These are phyloP conservation scores for Kodamaea fungicola DNA, from an alignment of 1,139 yeast species.

Conservation along the genomic window DNA sequence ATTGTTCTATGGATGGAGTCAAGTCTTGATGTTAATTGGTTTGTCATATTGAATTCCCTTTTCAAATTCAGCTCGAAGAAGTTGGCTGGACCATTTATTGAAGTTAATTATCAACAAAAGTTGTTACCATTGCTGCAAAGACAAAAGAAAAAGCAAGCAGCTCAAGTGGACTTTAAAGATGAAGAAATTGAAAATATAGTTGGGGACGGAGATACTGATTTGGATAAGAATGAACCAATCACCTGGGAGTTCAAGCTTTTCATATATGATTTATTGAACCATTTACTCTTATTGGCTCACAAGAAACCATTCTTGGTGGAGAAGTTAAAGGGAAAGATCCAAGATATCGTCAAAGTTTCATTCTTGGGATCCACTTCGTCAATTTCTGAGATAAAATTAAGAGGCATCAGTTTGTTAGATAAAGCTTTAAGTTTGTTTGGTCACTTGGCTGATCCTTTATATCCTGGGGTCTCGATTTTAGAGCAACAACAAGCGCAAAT, in stretches of 20 bases:
- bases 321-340: conserved; percentile 49
- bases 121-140: conserved; percentile 43
- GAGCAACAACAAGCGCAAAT: conserved; percentile 96
- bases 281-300: conserved; percentile 43
- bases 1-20: conserved; percentile 41
- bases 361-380: conserved; percentile 80
- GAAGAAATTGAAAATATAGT: conserved; percentile 48
- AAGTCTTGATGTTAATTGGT: conserved; percentile 38
- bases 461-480: conserved; percentile 66
- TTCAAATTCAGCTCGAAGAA: conserved; percentile 37
- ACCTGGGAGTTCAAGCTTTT: conserved; percentile 67
- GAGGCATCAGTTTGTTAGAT: conserved; percentile 63
- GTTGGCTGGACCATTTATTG: conserved; percentile 38
- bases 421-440: conserved; percentile 45
- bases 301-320: conserved; percentile 37
- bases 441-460: conserved; percentile 65
- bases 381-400: conserved; percentile 54
- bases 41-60: conserved; percentile 35
- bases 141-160: conserved; percentile 37
- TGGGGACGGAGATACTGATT: conserved; percentile 23
- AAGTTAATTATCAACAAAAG: conserved; percentile 38
- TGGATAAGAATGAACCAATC: conserved; percentile 57
- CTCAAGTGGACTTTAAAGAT: conserved; percentile 36
- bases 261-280: conserved; percentile 56
- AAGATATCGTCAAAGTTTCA: conserved; percentile 77